Conservation (phyloP, 2,329 filamentous ascomycete species). For the Gyromitra esculenta region DNA sequence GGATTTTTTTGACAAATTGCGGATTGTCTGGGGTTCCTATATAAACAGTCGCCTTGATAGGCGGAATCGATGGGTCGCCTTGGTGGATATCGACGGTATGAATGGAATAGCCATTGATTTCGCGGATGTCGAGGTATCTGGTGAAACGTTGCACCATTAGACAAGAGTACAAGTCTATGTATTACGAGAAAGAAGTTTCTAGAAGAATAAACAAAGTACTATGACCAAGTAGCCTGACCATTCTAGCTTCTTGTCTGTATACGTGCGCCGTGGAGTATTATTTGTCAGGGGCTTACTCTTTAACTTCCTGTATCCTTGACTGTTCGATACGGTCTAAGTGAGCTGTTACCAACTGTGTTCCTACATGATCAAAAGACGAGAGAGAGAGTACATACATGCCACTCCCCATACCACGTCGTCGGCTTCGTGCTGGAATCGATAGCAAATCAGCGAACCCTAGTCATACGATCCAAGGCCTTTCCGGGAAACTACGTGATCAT, state of each 20-base stretch:
- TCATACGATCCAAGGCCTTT: conserved; percentile 19
- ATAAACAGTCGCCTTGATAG: conserved; percentile 77
- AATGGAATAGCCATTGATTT: conserved; percentile 97
- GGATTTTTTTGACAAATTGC: conserved; percentile 74
- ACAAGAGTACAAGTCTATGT: background rate
- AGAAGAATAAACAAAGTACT: background rate
- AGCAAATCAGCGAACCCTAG: conserved; percentile 31
- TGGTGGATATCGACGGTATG: conserved; percentile 84
- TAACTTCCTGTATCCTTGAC: conserved; percentile 79
- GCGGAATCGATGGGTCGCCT: conserved; percentile 62
- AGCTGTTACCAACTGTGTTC: conserved; percentile 7
- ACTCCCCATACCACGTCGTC: conserved; percentile 85
- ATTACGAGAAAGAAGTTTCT: conserved; percentile 17
- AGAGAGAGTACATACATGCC: conserved; percentile 68
- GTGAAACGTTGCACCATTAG: conserved; percentile 61
- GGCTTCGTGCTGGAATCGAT: conserved; percentile 65
- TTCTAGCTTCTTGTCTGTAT: background rate
- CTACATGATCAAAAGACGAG: conserved; percentile 4
- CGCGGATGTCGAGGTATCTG: conserved; percentile 78
- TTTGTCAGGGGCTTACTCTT: conserved; percentile 66
- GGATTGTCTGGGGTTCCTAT: conserved; percentile 93
- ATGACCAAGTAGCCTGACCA: conserved; percentile 3
- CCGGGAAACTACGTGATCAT: conserved; percentile 67
- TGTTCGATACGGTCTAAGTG: conserved; percentile 74
- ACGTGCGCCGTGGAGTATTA: background rate